Percentiles rank a stretch among this genome's conserved stretches.
Evolutionary conservation across 2,329 filamentous ascomycete genomes (phyloP).

Genomic region (Penicillium sp.): DNA sequence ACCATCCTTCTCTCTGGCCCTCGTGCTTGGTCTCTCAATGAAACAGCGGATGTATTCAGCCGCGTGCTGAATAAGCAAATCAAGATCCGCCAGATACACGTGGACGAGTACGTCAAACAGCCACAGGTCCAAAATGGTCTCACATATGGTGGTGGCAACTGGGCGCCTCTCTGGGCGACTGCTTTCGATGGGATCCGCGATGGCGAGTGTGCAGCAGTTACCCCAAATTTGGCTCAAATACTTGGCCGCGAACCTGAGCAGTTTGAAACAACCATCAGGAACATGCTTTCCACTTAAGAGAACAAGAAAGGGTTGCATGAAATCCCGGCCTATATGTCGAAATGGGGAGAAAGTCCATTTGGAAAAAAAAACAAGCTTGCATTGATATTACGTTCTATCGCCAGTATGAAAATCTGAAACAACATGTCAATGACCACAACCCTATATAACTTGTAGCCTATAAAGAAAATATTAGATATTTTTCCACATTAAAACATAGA

Average conservation of each 20-base stretch:
- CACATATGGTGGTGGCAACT: background rate
- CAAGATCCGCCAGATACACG: background rate
- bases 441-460: no score
- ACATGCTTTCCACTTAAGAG: background rate
- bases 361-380: no score
- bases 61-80: background rate
- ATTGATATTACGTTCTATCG: no score
- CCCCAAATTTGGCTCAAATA: background rate
- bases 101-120: background rate
- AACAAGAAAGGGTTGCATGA: no score
- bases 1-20: background rate
- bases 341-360: no score
- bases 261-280: background rate
- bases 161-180: background rate
- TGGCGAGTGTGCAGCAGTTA: background rate
- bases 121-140: background rate
- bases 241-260: background rate
- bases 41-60: background rate
- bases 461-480: no score
- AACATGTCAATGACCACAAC: no score
- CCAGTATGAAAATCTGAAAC: no score
- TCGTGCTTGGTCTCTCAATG: background rate
- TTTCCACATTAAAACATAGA: no score
- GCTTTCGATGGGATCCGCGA: background rate
- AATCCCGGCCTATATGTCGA: no score